Conservation (phyloP, 2,329 filamentous ascomycete species). For the Paecilomyces sp. region DNA sequence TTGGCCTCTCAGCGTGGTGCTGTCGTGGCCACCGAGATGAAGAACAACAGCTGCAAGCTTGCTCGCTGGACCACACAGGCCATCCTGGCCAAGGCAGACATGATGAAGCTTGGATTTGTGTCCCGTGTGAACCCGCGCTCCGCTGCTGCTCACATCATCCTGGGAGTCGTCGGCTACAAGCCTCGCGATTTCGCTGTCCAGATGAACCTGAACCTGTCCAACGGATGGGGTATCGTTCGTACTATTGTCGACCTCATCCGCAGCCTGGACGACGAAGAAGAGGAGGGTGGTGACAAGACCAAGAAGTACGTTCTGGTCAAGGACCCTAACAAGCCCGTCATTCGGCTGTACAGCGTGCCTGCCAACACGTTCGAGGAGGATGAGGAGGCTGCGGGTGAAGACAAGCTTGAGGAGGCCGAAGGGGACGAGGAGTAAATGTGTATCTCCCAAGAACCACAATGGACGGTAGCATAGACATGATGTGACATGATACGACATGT, state of each 20-base stretch:
- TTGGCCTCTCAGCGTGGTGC: constrained; percentile 90
- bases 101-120: constrained; percentile 98
- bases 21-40: constrained; percentile 98
- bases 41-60: constrained; percentile 99
- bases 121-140: constrained; percentile 87
- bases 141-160: constrained; percentile 88
- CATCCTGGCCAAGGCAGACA: constrained; percentile 92
- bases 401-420: constrained; percentile 49
- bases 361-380: constrained; percentile 82
- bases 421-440: constrained; percentile 40
- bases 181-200: constrained; percentile 92
- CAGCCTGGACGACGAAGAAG: constrained; percentile 27
- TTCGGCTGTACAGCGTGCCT: constrained; percentile 89
- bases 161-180: constrained; percentile 96
- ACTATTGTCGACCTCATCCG: constrained; percentile 83
- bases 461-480: not conserved
- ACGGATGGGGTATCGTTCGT: constrained; percentile 98
- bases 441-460: not conserved
- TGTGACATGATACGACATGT: not conserved
- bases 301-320: constrained; percentile 54
- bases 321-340: constrained; percentile 95
- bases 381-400: constrained; percentile 56
- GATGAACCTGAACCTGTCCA: constrained; percentile 96
- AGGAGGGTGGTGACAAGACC: constrained; percentile 31
- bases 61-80: constrained; percentile 96